Evolutionary conservation across 2,329 filamentous ascomycete species (phyloP).

Genomic region (Microsporum ferrugineum): DNA sequence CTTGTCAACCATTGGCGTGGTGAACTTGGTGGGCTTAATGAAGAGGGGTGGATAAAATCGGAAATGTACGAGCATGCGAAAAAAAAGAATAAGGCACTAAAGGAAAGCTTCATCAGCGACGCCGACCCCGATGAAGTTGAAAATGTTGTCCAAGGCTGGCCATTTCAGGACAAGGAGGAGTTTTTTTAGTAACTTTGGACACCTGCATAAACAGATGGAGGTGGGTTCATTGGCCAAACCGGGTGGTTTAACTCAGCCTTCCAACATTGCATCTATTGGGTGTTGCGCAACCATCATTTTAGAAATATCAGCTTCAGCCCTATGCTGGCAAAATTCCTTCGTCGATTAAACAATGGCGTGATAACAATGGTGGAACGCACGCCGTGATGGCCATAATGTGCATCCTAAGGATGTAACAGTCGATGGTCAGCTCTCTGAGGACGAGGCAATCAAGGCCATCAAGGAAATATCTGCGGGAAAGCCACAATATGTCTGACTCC

Average conservation of each 20-base stretch:
- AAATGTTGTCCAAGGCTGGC: slow-evolving; percentile 8
- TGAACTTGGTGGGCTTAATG: slow-evolving; percentile 9
- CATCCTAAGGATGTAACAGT: background rate
- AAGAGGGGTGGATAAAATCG: slow-evolving; percentile 11
- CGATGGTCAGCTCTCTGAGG: background rate
- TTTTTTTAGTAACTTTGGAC: background rate
- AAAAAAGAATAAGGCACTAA: slow-evolving; percentile 9
- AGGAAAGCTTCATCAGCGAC: background rate
- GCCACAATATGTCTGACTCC: too few species aligned
- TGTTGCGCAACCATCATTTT: too few species aligned
- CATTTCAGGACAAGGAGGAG: slow-evolving; percentile 12
- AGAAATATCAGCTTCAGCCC: slow-evolving; percentile 21
- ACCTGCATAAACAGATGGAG: too few species aligned
- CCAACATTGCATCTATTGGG: too few species aligned
- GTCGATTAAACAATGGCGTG: slow-evolving; percentile 19
- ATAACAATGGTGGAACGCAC: slow-evolving; percentile 21
- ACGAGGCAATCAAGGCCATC: background rate
- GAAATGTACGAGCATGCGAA: slow-evolving; percentile 8
- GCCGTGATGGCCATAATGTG: slow-evolving; percentile 16
- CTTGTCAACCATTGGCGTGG: slow-evolving; percentile 11
- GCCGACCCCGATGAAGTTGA: slow-evolving; percentile 10
- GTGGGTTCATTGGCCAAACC: too few species aligned
- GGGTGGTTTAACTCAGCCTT: too few species aligned
- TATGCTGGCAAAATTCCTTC: slow-evolving; percentile 22
- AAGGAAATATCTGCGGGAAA: background rate